phyloP scores from a whole-genome alignment of 176 grass and related monocot genomes.

The Hyparrhenia diplandra region DNA sequence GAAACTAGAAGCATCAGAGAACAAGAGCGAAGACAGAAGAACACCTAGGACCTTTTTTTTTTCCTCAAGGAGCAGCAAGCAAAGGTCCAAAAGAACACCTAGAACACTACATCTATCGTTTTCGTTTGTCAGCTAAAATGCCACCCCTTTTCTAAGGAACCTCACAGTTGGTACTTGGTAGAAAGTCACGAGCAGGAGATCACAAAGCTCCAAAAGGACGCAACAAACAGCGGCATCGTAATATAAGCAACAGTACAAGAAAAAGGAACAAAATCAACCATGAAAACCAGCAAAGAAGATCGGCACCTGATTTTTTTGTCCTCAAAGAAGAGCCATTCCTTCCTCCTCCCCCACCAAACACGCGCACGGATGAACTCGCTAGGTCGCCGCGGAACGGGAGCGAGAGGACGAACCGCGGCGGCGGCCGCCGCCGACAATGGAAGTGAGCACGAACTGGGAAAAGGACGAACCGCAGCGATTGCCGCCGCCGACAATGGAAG shows the following conservation, averaged over 20 bases:
- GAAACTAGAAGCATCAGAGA: background rate
- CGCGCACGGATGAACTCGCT: background rate
- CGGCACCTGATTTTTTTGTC: background rate
- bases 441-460: background rate
- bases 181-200: slow-evolving; percentile 20
- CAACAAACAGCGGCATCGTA: slow-evolving; percentile 12
- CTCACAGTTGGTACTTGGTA: slow-evolving; percentile 1
- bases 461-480: background rate
- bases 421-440: background rate
- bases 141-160: slow-evolving; percentile 1
- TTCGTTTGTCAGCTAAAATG: slow-evolving; percentile 16
- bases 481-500: background rate
- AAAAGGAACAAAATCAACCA: background rate
- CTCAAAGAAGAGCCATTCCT: background rate
- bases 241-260: slow-evolving; percentile 24
- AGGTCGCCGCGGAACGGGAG: background rate
- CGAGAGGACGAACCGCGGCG: background rate
- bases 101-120: background rate
- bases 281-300: background rate
- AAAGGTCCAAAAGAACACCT: background rate
- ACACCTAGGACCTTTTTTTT: background rate
- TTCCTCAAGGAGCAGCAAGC: background rate
- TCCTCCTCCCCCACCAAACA: background rate
- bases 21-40: background rate
- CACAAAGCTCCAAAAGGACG: slow-evolving; percentile 20